Base-by-base conservation (phyloP, 192 early-diverging fungal species). In the Gamsiella multidivaricata region DNA sequence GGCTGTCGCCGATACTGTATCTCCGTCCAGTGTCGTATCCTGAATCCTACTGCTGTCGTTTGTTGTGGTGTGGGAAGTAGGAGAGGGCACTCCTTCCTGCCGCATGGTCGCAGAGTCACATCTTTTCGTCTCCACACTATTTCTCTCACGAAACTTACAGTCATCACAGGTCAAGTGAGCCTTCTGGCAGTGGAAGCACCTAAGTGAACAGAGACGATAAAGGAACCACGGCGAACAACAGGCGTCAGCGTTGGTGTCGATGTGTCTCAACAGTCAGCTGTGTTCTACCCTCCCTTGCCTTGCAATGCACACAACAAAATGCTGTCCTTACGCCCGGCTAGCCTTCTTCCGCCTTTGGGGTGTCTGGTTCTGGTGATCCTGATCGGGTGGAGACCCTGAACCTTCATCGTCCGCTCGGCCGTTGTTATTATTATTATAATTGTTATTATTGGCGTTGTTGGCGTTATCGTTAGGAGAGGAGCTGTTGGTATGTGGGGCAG, bases 81-180 rank as follows among this genome's bases (percentile, higher is more conserved):
- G 12, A 39, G 37, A 39, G 12, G 37, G n/a, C n/a, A n/a, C n/a
- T n/a, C n/a, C 37, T 12, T 12, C 12, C 37, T 39, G 5, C 37
- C 37, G 7, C 37, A 12, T 39, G 37, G 7, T 39, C 42, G 37
- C 46, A 53, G 66, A 69, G 66, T 69, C 66, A 69, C 66, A 69
- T 69, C 46, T 69, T 52, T 53, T 46, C 45, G 4, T 18, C 45
- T 18, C 45, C 45, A 46, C 45, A 46, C 45, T 46, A 12, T 39
- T 39, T 39, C 37, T 39, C 37, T 6, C 47, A 31, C 54, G n/a
- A 57, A 70, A 82, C 85, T 83, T 83, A 90, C 87, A 84, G 58
- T 90, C 88, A 64, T 90, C 91, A 54, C 91, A 92, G 51, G 91
- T 92, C 43, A 92, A 80, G 71, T 92, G 91, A 32, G 90, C 88